These are phyloP conservation scores for Cercis canadensis DNA, from an alignment of 306 rosid genomes.

Conservation along the genomic window DNA sequence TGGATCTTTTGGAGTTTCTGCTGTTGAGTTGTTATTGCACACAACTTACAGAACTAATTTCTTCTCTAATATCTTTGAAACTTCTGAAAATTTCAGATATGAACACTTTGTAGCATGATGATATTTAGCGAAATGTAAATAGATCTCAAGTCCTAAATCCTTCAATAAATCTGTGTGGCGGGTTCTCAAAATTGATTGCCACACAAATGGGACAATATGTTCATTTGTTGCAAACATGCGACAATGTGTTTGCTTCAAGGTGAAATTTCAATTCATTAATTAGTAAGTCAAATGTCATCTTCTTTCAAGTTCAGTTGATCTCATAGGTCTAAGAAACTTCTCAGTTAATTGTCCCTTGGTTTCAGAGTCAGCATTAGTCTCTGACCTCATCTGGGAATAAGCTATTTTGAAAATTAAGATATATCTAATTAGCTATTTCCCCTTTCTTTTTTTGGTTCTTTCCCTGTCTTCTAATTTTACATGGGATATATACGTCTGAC, in stretches of 20 bases:
- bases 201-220: no score
- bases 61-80: background rate
- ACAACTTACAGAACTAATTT: background rate
- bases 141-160: background rate
- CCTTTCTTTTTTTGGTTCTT: background rate
- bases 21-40: background rate
- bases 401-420: background rate
- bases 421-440: background rate
- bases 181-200: background rate
- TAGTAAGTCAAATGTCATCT: background rate
- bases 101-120: background rate
- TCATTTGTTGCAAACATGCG: background rate
- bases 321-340: conserved; percentile 4
- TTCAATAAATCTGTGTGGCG: background rate
- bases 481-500: conserved; percentile 26
- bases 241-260: background rate
- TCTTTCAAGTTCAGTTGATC: background rate
- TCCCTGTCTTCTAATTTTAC: conserved; percentile 11
- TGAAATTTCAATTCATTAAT: background rate
- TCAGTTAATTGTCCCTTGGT: background rate
- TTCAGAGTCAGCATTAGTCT: background rate
- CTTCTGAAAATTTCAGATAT: background rate
- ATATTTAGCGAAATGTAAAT: background rate
- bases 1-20: background rate
- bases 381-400: conserved; percentile 2